Base-by-base conservation (phyloP, 495 filamentous ascomycete genomes). In the Aspergillus wentii region DNA sequence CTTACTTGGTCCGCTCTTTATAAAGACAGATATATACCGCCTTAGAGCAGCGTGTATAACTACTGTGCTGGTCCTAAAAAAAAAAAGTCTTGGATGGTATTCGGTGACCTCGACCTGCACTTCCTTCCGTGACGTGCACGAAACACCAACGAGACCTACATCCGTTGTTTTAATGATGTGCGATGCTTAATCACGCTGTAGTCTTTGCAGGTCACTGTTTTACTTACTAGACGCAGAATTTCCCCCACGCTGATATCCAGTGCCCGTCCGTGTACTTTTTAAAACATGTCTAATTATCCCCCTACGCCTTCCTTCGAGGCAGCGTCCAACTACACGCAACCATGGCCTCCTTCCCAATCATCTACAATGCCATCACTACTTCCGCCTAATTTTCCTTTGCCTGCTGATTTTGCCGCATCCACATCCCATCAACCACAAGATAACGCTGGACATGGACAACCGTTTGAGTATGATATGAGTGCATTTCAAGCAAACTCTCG, bases 281-380 rank as follows among this genome's bases (percentile, higher is more conserved):
- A 30, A 11, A 61, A 38, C 39, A 81, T 81, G 78, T 71, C 74
- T 26, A 66, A 74, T 43, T 74, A 81, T 57, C 72, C 74, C 39
- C 64, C 64, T 35, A 60, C 65, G 18, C 70, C 75, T 22, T 54
- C 72, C 4, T 79, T 69, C 52, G 72, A 72, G 35, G 66, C 58
- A 11, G 56, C 56, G 23, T 39, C 52, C 19, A 54, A 55, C 38
- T 59, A 61, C 38, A 41, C 52, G 6, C 51, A 38, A 21, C 61
- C 57, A 46, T 69, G 66, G 66, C 51, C 51, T 35, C 33, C 50
- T 21, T 20, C 50, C 17, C 36, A 37, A 21, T 41, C 41, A 9
- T 13, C 25, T n/a, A 17, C 56, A 16, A 27, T 50, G 11, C 44
- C 50, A 10, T 30, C 52, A 3, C 49, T 54, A 36, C 16, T 55